Evolutionary conservation across 495 filamentous ascomycete species (phyloP), one percentile per base, ranked within the genome.

Genomic region (Daldinia bambusicola): DNA sequence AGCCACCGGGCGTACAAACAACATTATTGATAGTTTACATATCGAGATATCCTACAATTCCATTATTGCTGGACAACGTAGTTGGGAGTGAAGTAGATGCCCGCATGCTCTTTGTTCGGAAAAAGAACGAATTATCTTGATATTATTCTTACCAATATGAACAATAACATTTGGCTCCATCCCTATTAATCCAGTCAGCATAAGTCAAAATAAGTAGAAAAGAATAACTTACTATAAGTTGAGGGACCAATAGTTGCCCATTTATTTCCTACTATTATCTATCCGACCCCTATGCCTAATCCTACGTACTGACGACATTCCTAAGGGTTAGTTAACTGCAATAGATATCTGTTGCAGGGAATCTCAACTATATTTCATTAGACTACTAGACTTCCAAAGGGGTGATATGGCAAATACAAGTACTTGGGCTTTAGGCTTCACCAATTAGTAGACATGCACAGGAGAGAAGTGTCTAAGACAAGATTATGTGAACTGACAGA

Each of bases 401-500:
- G 18, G 16, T n/a, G 22, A 48, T 48, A 48, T 48, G 16, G 22
- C 18, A 22, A 9, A 4, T 48, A 48, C 20, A 8, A 18, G 26
- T 26, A 26, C 26, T 26, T 3, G 26, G 8, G 43, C 9, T 22
- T 22, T 4, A 22, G 31, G 16, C 16, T 61, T 43, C 34, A 26
- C 32, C 16, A 7, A 26, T 37, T 4, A 48, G 30, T 18, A 9
- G 31, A 65, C 65, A 61, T 66, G 38, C 66, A 68, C 71, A 55
- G 31, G 53, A 66, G 41, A 18, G n/a, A 22, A 18, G 20, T 10
- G 18, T 56, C 36, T 51, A 57, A 71, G 62, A 59, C 59, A 16
- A 63, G 55, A 56, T 67, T 59, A 63, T 70, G 51, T 69, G 74
- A 74, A 76, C 70, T 74, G 70, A 76, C 70, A 71, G 70, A 76